A percentile compares a stretch with the other conserved stretches of the same genome.
These are phyloP conservation scores for Saturnispora ahearnii DNA, from an alignment of 805 yeast genomes.

Conservation along the genomic window DNA sequence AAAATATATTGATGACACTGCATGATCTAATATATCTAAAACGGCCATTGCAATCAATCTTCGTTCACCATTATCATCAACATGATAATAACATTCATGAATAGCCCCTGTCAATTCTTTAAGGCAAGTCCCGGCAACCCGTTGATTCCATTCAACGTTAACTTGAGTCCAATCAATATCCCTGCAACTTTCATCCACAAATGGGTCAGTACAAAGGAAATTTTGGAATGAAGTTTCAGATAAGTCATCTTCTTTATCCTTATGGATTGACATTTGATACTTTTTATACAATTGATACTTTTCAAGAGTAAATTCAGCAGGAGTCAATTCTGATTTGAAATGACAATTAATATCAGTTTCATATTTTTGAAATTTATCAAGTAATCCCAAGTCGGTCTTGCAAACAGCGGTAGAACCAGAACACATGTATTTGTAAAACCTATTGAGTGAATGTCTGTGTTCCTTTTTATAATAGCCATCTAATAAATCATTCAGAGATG, in stretches of 20 bases:
- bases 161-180: constrained; percentile 32
- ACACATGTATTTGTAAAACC: constrained; percentile 39
- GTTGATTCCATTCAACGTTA: constrained; percentile 32
- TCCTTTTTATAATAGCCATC: constrained; percentile 42
- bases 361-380: background rate
- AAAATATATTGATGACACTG: constrained; percentile 77
- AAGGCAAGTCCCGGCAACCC: constrained; percentile 9
- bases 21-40: constrained; percentile 64
- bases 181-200: constrained; percentile 24
- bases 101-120: constrained; percentile 43
- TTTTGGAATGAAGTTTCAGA: constrained; percentile 41
- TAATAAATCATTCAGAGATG: constrained; percentile 37
- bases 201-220: constrained; percentile 67
- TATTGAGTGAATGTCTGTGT: constrained; percentile 53
- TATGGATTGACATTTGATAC: constrained; percentile 66
- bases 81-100: constrained; percentile 68
- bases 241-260: constrained; percentile 44
- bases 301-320: constrained; percentile 42
- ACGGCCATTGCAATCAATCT: constrained; percentile 68
- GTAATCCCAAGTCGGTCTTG: background rate
- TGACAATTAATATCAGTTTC: background rate
- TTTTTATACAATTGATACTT: constrained; percentile 55
- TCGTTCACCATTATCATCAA: constrained; percentile 27
- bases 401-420: background rate
- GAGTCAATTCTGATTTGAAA: constrained; percentile 31